A percentile compares a stretch with the other conserved stretches of the same genome.
phyloP scores from a whole-genome alignment of 345 rosid genomes.

The Sisymbrium altissimum region DNA sequence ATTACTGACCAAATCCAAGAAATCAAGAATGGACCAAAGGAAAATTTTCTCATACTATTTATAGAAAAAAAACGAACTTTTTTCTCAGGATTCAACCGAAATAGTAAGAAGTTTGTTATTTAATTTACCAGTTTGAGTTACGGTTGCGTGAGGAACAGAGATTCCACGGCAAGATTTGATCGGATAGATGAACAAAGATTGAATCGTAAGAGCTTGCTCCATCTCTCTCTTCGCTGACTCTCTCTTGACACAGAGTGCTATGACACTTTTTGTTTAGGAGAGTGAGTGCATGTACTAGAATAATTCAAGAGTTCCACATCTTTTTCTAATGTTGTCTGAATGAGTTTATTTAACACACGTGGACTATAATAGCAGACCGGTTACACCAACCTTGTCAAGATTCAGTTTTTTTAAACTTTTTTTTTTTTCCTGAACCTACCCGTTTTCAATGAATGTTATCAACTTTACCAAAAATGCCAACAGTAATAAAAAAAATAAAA shows the following conservation, averaged over 20 bases:
- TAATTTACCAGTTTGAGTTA: conserved; percentile 63
- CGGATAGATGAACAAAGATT: conserved; percentile 69
- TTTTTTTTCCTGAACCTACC: background rate
- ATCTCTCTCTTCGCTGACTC: background rate
- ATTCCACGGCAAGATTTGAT: conserved; percentile 84
- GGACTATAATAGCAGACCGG: conserved; percentile 9
- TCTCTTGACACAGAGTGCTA: background rate
- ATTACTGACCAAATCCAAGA: background rate
- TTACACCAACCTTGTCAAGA: conserved; percentile 14
- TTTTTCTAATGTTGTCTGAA: background rate
- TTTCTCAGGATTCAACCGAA: background rate
- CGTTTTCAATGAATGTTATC: background rate
- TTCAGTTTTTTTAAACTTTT: background rate
- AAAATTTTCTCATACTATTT: background rate
- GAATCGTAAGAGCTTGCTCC: conserved; percentile 35
- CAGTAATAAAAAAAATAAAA: background rate
- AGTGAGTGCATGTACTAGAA: background rate
- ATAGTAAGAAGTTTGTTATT: background rate
- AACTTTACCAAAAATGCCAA: background rate
- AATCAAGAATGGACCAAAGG: background rate
- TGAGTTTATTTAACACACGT: conserved; percentile 21
- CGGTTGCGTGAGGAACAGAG: conserved; percentile 62
- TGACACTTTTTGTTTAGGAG: background rate
- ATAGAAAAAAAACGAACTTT: background rate
- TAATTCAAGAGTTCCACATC: background rate